A percentile compares a stretch with the other conserved stretches of the same genome.
These are phyloP conservation scores for Naganishia cerealis DNA, from an alignment of 1,284 basidiomycete species.

Conservation along the genomic window DNA sequence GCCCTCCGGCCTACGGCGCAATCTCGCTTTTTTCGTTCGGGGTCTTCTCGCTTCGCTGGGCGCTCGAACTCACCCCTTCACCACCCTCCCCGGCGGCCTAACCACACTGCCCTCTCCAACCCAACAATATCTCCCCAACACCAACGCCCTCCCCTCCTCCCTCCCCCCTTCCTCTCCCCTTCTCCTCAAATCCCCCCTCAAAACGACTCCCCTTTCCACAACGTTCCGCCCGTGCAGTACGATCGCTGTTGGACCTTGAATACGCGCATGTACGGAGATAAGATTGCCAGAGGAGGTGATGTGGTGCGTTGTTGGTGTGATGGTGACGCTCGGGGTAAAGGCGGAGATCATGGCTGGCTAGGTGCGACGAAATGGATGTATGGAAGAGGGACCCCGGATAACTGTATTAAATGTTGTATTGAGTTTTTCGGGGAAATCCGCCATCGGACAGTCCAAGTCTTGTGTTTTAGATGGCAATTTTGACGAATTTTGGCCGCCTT, in stretches of 20 bases:
- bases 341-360: constrained; percentile 23
- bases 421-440: too few relatives aligned
- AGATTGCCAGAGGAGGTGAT: constrained; percentile 31
- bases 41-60: too few relatives aligned
- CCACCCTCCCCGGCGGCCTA: constrained; percentile 60
- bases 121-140: constrained; percentile 86
- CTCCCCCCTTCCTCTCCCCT: neutral
- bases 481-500: too few relatives aligned
- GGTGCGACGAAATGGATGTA: too few relatives aligned
- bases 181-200: constrained; percentile 75
- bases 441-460: too few relatives aligned
- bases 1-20: too few relatives aligned
- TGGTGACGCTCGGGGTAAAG: constrained; percentile 11
- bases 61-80: constrained; percentile 60
- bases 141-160: constrained; percentile 83
- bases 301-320: constrained; percentile 24
- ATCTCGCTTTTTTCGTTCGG: too few relatives aligned
- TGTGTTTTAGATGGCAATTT: too few relatives aligned
- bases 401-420: too few relatives aligned
- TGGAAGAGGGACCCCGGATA: too few relatives aligned
- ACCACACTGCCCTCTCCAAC: constrained; percentile 86
- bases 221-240: constrained; percentile 96
- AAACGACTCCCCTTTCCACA: constrained; percentile 81
- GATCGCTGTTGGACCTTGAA: constrained; percentile 92
- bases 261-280: constrained; percentile 83